Evolutionary conservation across 495 filamentous ascomycete species (phyloP), one percentile per base, ranked within the genome.

Genomic region (Hypoxylon intermedium): DNA sequence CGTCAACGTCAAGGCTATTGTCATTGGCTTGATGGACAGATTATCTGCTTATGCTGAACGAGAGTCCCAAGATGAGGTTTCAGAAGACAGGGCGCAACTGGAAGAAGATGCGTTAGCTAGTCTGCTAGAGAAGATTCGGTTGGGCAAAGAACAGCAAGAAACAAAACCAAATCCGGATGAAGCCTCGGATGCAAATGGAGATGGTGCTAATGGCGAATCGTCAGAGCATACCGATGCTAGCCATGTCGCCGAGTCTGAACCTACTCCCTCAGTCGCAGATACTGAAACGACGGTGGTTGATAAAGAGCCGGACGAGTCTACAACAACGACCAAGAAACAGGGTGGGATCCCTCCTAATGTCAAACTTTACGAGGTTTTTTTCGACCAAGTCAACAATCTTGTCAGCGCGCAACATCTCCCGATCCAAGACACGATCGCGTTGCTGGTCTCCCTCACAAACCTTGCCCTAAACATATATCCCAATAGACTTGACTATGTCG

Each of bases 11-110:
- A 98, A 98, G 77, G 93, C 91, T 38, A 98, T 98, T 26, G 93
- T 98, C 18, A 97, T 97, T 71, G 95, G 92, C 33, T 77, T 98
- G 55, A 98, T 98, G 94, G 92, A 98, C 68, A 87, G 94, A 23
- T 77, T 98, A 19, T 97, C 93, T 9, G 86, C 91, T 20, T 98
- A 97, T 71, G 92, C 94, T 18, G 87, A 91, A 56, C 83, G 92
- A 47, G 93, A 97, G 72, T 83, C 90, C 12, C 91, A 95, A 49
- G 79, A 83, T 9, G 85, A 89, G 31, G 79, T 85, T 3, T 72
- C 79, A 7, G 91, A 94, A 59, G 85, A 91, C 51, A 81, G 85
- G 55, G 81, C 85, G 45, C 86, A 89, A 71, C 79, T 81, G 36
- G 94, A 98, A 71, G 88, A 95, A 70, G 89, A 97, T 57, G 92